Evolutionary conservation across 2,329 filamentous ascomycete genomes (phyloP).

Genomic region (Acrodontium crateriforme): DNA sequence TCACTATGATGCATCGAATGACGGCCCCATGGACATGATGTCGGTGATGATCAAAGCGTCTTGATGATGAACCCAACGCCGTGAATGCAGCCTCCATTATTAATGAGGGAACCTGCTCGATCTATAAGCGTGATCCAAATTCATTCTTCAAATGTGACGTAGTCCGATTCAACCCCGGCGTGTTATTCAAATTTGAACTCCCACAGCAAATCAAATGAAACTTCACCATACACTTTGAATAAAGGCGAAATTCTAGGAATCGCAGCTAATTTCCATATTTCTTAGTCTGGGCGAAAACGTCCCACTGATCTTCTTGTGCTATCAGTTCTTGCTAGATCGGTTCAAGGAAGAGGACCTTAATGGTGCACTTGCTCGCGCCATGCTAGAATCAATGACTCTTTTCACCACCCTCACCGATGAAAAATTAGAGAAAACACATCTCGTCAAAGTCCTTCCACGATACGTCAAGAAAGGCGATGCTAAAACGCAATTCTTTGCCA

Average conservation of each 20-base stretch:
- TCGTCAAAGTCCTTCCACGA: constrained; percentile 49
- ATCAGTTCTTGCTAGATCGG: constrained; percentile 36
- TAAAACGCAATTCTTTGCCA: constrained; percentile 48
- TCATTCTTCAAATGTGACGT: too few species aligned
- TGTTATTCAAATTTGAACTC: too few species aligned
- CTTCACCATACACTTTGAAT: neutral
- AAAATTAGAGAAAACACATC: constrained; percentile 48
- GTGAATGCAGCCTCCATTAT: too few species aligned
- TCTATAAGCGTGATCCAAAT: too few species aligned
- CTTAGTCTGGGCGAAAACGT: constrained; percentile 14
- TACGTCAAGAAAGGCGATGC: constrained; percentile 52
- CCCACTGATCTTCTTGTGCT: constrained; percentile 31
- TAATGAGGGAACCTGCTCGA: too few species aligned
- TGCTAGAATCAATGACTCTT: constrained; percentile 44
- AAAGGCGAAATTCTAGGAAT: too few species aligned
- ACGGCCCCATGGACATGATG: too few species aligned
- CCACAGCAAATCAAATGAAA: neutral
- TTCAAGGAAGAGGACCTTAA: constrained; percentile 32
- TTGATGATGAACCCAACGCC: too few species aligned
- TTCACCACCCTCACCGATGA: constrained; percentile 49
- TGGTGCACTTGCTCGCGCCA: constrained; percentile 26
- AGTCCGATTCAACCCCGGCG: too few species aligned
- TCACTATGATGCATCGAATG: too few species aligned
- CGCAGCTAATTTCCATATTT: too few species aligned
- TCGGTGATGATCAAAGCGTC: too few species aligned